Evolutionary conservation across 345 rosid species (phyloP).

Genomic region (Melastoma malabathricum): DNA sequence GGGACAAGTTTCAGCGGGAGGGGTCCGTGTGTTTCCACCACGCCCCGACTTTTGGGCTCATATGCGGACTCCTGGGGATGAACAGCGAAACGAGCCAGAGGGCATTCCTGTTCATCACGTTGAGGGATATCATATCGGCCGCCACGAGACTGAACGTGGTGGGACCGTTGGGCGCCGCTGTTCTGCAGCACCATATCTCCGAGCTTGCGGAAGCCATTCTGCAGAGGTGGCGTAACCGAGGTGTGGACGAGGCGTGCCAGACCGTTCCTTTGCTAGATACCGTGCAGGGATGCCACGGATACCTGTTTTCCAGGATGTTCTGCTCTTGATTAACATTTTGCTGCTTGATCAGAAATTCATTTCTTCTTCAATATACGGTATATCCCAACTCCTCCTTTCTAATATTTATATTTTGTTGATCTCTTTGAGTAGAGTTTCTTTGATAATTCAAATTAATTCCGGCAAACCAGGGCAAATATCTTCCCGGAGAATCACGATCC

Average conservation of each 20-base stretch:
- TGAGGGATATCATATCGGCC: slow-evolving; percentile 71
- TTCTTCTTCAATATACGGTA: no score
- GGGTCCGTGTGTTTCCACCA: slow-evolving; percentile 43
- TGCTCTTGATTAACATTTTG: slow-evolving; percentile 32
- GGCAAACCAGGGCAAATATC: no score
- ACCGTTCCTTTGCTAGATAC: slow-evolving; percentile 71
- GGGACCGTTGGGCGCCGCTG: slow-evolving; percentile 68
- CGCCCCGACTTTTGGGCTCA: slow-evolving; percentile 69
- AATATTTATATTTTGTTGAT: no score
- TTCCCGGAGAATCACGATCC: no score
- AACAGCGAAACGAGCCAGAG: slow-evolving; percentile 53
- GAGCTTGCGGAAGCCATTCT: slow-evolving; percentile 40
- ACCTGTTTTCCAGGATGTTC: slow-evolving; percentile 77
- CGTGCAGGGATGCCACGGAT: slow-evolving; percentile 64
- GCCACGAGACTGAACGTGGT: slow-evolving; percentile 78
- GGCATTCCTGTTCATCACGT: slow-evolving; percentile 60
- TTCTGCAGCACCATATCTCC: slow-evolving; percentile 67
- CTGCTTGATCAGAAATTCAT: no score
- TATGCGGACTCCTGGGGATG: slow-evolving; percentile 65
- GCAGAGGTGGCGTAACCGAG: slow-evolving; percentile 48
- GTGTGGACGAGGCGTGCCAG: slow-evolving; percentile 67
- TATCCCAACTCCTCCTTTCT: no score
- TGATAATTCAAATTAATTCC: no score
- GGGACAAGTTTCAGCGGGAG: slow-evolving; percentile 28
- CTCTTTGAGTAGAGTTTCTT: no score